These are phyloP conservation scores for Talaromyces ruber DNA, from an alignment of 495 filamentous ascomycete species.

Conservation along the genomic window DNA sequence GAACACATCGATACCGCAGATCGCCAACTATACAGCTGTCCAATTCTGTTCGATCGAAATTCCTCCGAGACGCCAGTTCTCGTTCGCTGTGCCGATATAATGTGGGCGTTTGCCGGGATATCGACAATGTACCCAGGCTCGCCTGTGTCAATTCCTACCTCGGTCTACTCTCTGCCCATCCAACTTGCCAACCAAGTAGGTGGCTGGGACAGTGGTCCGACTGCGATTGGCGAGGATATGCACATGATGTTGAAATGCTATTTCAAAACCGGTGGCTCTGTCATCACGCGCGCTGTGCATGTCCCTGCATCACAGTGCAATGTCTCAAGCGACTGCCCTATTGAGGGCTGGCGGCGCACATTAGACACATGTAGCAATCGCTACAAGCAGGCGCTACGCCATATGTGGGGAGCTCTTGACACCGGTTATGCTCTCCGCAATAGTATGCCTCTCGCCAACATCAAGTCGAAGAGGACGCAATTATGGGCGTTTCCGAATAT, in stretches of 20 bases:
- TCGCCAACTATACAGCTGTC: constrained; percentile 49
- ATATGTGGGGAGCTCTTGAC: constrained; percentile 65
- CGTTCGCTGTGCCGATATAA: constrained; percentile 57
- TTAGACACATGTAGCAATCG: constrained; percentile 45
- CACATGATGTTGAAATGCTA: constrained; percentile 73
- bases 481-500: constrained; percentile 17
- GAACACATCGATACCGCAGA: too few relatives aligned
- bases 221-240: constrained; percentile 64
- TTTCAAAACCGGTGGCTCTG: constrained; percentile 54
- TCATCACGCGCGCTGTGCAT: constrained; percentile 41
- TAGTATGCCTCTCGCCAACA: constrained; percentile 8
- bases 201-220: constrained; percentile 57
- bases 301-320: constrained; percentile 62
- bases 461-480: constrained; percentile 14
- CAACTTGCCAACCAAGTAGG: constrained; percentile 52
- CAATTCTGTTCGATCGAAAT: constrained; percentile 64
- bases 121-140: constrained; percentile 54
- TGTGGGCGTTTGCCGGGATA: constrained; percentile 58
- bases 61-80: constrained; percentile 53
- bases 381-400: constrained; percentile 56
- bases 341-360: constrained; percentile 34
- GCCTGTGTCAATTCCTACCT: constrained; percentile 54
- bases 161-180: constrained; percentile 60
- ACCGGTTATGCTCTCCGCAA: constrained; percentile 46
- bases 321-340: constrained; percentile 38